Evolutionary conservation across 495 filamentous ascomycete genomes (phyloP).

Genomic region (Xylaria scruposa): DNA sequence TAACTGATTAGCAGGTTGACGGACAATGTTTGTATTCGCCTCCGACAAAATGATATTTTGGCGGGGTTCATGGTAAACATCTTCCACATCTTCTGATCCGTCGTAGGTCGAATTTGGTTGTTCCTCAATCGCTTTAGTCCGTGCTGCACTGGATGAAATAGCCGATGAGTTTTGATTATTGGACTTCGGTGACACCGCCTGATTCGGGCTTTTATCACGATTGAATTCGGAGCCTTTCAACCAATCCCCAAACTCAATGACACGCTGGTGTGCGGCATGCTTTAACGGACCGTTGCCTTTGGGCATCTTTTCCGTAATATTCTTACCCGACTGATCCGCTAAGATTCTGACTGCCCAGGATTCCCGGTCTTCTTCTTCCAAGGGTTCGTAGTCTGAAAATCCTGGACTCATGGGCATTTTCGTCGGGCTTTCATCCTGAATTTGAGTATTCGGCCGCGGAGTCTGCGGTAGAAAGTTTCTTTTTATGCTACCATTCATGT

Average conservation of each 20-base stretch:
- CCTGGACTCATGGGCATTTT: slow-evolving; percentile 19
- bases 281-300: slow-evolving; percentile 12
- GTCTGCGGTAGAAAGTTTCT: slow-evolving; percentile 27
- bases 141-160: not conserved
- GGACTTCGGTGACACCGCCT: not conserved
- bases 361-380: slow-evolving; percentile 25
- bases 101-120: slow-evolving; percentile 19
- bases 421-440: slow-evolving; percentile 34
- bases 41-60: slow-evolving; percentile 30
- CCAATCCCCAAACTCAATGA: not conserved
- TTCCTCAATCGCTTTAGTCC: slow-evolving; percentile 15
- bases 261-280: slow-evolving; percentile 5
- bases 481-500: slow-evolving; percentile 6
- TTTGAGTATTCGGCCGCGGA: slow-evolving; percentile 30
- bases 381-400: slow-evolving; percentile 26
- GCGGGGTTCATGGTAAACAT: not conserved
- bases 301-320: not conserved
- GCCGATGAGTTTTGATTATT: not conserved
- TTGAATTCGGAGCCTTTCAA: not conserved
- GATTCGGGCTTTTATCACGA: not conserved
- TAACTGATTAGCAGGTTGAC: slow-evolving; percentile 28
- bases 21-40: slow-evolving; percentile 36
- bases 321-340: slow-evolving; percentile 23
- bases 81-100: slow-evolving; percentile 25
- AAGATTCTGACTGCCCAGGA: slow-evolving; percentile 29